Evolutionary conservation across 345 rosid species (phyloP).

Genomic region (Linum tenue): DNA sequence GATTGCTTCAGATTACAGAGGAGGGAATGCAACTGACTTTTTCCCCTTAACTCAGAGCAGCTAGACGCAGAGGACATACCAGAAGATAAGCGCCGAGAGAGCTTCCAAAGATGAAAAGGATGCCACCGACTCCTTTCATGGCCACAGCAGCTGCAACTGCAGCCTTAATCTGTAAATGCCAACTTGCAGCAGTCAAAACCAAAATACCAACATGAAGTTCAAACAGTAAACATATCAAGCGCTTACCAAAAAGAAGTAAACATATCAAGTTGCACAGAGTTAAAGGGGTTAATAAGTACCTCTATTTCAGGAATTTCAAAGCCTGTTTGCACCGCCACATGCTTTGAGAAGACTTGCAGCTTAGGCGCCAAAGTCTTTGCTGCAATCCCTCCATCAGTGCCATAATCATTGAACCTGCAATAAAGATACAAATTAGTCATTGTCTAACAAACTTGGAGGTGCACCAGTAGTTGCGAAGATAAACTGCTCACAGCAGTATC

Average conservation of each 20-base stretch:
- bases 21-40: not conserved
- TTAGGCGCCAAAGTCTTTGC: not conserved
- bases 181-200: not conserved
- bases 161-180: constrained; percentile 27
- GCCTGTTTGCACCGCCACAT: not conserved
- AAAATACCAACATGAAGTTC: not conserved
- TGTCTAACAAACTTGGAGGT: not conserved
- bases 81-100: constrained; percentile 62
- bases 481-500: no score
- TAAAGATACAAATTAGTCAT: not conserved
- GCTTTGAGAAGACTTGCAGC: not conserved
- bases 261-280: no score
- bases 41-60: not conserved
- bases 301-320: not conserved
- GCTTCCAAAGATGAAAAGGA: constrained; percentile 59
- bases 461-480: not conserved
- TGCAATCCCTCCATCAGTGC: constrained; percentile 1
- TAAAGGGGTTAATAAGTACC: not conserved
- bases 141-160: constrained; percentile 44
- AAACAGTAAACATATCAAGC: not conserved
- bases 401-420: constrained; percentile 2
- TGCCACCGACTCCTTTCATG: constrained; percentile 57
- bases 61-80: constrained; percentile 26
- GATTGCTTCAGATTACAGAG: not conserved
- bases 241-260: not conserved